Base-by-base conservation (phyloP, 106 monocot genomes). In the Dendrobium officinale region DNA sequence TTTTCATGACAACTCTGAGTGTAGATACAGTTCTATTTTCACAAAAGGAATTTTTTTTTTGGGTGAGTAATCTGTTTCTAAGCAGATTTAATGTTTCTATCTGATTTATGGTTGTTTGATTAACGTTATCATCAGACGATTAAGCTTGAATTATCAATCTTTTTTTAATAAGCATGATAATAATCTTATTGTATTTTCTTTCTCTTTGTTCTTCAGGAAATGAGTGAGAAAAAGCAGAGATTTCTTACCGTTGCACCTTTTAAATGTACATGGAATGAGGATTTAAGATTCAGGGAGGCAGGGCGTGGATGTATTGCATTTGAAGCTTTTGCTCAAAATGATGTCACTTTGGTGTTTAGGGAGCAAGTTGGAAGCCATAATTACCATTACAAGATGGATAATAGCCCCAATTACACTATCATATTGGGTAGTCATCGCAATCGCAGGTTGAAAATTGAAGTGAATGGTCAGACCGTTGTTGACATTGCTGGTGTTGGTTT, bases 351-450 rank as follows among this genome's bases (percentile, higher is more conserved):
- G 83, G 92, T 97, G 61, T 97, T 97, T 45, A 87, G 97, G 64
- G 92, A 97, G 79, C 97, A 97, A 79, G 85, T 87, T 19, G 94
- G 97, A 9, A 97, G 90, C 84, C 94, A 89, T 33, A 85, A 92
- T 67, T 94, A 97, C 79, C 92, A 94, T 74, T 97, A 97, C 80
- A 97, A 89, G 64, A 94, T 91, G 89, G 97, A 97, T 73, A 97
- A 88, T 67, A 77, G 86, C 51, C 94, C 90, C 29, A 90, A 97
- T 79, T 97, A 97, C 67, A 97, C 94, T 15, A 80, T 97, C 49
- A 88, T 97, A 73, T 82, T 97, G 64, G 96, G 97, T 20, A 97
- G 97, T 75, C 92, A 97, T 84, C 81, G 94, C 73, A 97, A 97
- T 75, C 88, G 92, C 18, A 85, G 97, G 29, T 80, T 97, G 79